Percentiles rank a stretch among this genome's conserved stretches.
Conservation (phyloP, 768 basidiomycete genomes). For the Termitomyces heimii region DNA sequence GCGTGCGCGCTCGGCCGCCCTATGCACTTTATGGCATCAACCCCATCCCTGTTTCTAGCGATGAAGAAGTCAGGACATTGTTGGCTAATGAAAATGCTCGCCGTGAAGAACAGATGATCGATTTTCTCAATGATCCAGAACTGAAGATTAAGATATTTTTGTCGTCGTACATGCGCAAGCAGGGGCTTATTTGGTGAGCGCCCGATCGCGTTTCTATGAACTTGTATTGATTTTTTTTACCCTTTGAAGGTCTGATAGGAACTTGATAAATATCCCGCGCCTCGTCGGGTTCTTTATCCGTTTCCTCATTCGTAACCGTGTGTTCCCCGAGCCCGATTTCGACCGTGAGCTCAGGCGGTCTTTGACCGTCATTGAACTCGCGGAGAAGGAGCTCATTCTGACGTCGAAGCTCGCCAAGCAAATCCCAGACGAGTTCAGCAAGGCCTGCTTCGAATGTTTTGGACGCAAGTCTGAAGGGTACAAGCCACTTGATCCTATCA, state of each 20-base stretch:
- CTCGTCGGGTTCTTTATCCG: conserved; percentile 55
- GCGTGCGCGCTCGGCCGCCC: conserved; percentile 27
- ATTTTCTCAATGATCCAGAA: conserved; percentile 63
- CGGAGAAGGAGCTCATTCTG: conserved; percentile 44
- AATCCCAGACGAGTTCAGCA: conserved; percentile 45
- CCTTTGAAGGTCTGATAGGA: conserved; percentile 37
- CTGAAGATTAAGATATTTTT: conserved; percentile 55
- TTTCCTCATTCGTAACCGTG: conserved; percentile 51
- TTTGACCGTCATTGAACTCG: conserved; percentile 33
- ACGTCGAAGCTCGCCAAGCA: conserved; percentile 39
- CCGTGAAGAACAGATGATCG: conserved; percentile 37
- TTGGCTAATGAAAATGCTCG: conserved; percentile 27
- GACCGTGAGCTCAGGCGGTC: conserved; percentile 43
- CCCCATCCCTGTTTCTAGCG: conserved; percentile 25
- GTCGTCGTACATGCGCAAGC: conserved; percentile 61
- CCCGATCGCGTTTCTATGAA: neutral
- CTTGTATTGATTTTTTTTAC: neutral
- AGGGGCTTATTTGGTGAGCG: conserved; percentile 65
- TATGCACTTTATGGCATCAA: conserved; percentile 30
- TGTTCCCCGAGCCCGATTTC: conserved; percentile 41
- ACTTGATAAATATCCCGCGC: conserved; percentile 45
- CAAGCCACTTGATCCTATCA: conserved; percentile 17
- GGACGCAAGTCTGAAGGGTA: conserved; percentile 40
- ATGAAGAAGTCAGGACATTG: conserved; percentile 32
- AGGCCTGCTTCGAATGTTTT: conserved; percentile 43